Evolutionary conservation across 805 yeast species (phyloP), one percentile per base, ranked within the genome.

Genomic region (Limtongia smithiae): DNA sequence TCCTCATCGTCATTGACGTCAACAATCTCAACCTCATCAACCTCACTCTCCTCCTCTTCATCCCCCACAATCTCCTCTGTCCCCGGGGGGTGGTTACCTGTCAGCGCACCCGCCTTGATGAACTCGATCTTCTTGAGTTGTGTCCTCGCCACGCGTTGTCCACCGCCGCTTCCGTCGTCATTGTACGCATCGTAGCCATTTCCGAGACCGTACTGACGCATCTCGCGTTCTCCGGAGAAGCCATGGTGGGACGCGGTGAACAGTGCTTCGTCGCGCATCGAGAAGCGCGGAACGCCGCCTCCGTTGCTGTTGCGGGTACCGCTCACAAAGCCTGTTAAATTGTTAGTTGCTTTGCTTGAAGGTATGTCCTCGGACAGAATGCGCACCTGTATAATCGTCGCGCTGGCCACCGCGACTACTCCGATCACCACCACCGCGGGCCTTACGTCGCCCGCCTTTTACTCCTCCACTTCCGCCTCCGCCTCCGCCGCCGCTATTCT

Each of bases 261-360:
- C 3, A 25, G 21, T 6, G 55, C 55, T 17, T 43, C 55, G 27
- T 51, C 55, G 18, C 50, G 50, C 48, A 51, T 37, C 3, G 51
- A 39, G 21, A 46, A 46, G 20, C 34, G 12, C 28, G 41, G 48
- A 11, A 36, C n/a, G n/a, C n/a, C n/a, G n/a, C n/a, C n/a, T n/a
- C n/a, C n/a, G n/a, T n/a, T n/a, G n/a, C n/a, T n/a, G n/a, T n/a
- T n/a, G n/a, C n/a, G n/a, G n/a, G n/a, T n/a, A n/a, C n/a, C n/a
- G n/a, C n/a, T n/a, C n/a, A n/a, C n/a, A n/a, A n/a, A n/a, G n/a
- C n/a, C n/a, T n/a, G n/a, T n/a, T n/a, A n/a, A n/a, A n/a, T n/a
- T n/a, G n/a, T n/a, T n/a, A n/a, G n/a, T n/a, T n/a, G n/a, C n/a
- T n/a, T n/a, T n/a, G n/a, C n/a, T n/a, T n/a, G n/a, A n/a, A n/a